Evolutionary conservation across 2,329 filamentous ascomycete genomes (phyloP), one percentile per base, ranked within the genome.

Genomic region (Aspergillus neoniger): DNA sequence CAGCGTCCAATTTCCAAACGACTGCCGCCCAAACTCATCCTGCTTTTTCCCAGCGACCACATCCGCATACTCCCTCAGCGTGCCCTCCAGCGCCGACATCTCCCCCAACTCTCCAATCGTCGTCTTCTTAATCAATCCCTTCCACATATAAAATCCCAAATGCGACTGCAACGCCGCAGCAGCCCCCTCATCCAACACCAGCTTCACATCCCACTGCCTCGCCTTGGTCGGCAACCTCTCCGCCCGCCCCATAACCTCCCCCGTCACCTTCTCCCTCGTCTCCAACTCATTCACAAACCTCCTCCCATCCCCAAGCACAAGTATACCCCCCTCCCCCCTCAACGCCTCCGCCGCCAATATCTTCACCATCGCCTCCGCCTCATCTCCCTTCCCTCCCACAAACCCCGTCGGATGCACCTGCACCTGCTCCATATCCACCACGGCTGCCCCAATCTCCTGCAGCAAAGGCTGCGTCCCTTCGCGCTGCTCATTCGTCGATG

Each of bases 341-440:
- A 89, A 76, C 60, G 86, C 78, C 71, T 89, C 87, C 0, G 86
- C 86, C 0, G 86, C 86, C 4, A 89, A 80, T 66, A 89, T 85
- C 72, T 89, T 89, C 51, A 86, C 80, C 36, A 74, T 72, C 0
- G 80, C 78, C 0, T 64, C 65, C 0, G 77, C 73, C 32, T 80
- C 77, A 1, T 78, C 76, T 0, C 15, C 32, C 2, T 5, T 5
- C 10, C 82, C 81, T 63, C 88, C 85, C 5, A 89, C 76, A 67
- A 89, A 89, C 0, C 85, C 85, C 0, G 86, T 88, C 2, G 87
- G 86, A 64, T 89, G 87, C 4, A 89, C 80, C 70, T 89, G 87
- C 2, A 89, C 85, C 17, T 73, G 66, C 0, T 80, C 76, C 80
- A 82, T 82, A 62, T 82, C 80, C 2, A 80, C 59, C 12, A 81